Evolutionary conservation across 139 green algal species (phyloP).

Genomic region (Ettlia oleoabundans): DNA sequence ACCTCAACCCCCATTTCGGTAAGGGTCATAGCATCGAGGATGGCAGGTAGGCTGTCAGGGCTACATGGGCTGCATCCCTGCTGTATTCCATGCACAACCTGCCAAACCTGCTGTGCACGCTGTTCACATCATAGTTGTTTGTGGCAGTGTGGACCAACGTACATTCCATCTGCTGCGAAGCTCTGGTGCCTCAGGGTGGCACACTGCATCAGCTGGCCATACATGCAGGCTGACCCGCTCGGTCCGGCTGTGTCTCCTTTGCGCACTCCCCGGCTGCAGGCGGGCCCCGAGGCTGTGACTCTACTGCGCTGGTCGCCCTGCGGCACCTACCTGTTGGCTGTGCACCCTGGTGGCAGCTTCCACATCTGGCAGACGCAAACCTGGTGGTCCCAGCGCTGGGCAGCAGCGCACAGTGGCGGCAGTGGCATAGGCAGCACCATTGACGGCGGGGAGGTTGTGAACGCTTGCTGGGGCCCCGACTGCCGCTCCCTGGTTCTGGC

Average conservation of each 20-base stretch:
- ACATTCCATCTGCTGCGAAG: no score
- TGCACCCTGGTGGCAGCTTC: slow-evolving; percentile 9
- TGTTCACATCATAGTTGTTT: no score
- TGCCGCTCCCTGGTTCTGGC: slow-evolving; percentile 38
- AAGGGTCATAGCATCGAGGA: not conserved
- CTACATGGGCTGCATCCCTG: not conserved
- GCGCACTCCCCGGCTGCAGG: not conserved
- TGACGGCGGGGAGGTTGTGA: slow-evolving; percentile 10
- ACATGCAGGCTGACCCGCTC: not conserved
- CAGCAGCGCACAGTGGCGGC: not conserved
- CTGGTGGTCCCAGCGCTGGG: slow-evolving; percentile 40
- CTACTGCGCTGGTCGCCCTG: slow-evolving; percentile 49
- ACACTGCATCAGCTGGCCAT: no score
- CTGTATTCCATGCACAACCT: no score
- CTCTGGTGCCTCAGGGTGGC: no score
- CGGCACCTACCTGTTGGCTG: slow-evolving; percentile 43
- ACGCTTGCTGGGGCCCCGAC: slow-evolving; percentile 37
- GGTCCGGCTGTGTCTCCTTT: not conserved
- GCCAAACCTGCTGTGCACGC: no score
- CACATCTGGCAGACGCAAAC: slow-evolving; percentile 39
- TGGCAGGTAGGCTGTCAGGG: not conserved
- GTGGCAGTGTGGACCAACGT: no score
- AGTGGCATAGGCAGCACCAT: not conserved
- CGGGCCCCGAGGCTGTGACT: slow-evolving; percentile 15
- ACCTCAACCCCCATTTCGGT: slow-evolving; percentile 7